Conservation (phyloP, 2,329 filamentous ascomycete species). For the Botrytis hyacinthi region DNA sequence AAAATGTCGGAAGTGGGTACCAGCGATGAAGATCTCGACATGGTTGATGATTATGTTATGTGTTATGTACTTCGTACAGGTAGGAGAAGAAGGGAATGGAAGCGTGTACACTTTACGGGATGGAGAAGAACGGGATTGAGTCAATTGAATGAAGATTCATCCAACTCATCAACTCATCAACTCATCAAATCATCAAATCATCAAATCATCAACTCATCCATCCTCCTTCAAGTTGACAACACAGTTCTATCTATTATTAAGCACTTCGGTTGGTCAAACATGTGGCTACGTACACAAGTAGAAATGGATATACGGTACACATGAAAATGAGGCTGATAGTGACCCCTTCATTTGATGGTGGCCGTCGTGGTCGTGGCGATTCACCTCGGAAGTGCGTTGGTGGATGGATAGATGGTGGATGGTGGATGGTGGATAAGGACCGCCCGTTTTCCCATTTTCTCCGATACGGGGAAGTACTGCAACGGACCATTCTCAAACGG, state of each 20-base stretch:
- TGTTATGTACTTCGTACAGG: neutral
- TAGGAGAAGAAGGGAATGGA: neutral
- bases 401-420: neutral
- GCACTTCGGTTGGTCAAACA: slow-evolving; percentile 1
- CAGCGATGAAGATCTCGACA: slow-evolving; percentile 10
- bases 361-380: slow-evolving; percentile 3
- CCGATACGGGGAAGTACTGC: neutral
- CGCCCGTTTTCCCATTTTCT: neutral
- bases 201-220: neutral
- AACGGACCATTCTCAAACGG: slow-evolving; percentile 15
- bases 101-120: neutral
- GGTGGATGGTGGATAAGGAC: neutral
- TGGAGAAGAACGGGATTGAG: neutral
- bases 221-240: slow-evolving; percentile 3
- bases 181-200: too few species aligned
- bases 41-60: neutral
- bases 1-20: slow-evolving; percentile 1
- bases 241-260: slow-evolving; percentile 8
- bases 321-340: neutral
- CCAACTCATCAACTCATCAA: too few species aligned
- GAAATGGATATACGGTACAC: slow-evolving; percentile 5
- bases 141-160: neutral
- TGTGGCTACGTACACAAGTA: neutral
- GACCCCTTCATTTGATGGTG: slow-evolving; percentile 2
- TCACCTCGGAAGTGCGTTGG: slow-evolving; percentile 7